These are phyloP conservation scores for Candida xiaguanensis DNA, from an alignment of 805 yeast genomes.

Conservation along the genomic window DNA sequence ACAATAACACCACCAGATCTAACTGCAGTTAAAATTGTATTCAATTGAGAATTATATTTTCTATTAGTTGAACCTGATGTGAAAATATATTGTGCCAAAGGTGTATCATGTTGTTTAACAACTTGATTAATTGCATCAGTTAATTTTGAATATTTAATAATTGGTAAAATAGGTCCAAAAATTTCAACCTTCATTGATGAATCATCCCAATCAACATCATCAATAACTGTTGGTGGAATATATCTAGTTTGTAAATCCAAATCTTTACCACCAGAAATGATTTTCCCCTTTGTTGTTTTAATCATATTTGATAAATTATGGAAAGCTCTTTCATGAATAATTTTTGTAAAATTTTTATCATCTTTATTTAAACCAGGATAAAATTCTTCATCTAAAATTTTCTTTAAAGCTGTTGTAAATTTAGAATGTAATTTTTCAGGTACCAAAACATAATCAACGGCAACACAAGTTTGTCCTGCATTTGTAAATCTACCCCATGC, in stretches of 20 bases:
- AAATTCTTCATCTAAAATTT: slow-evolving; percentile 38
- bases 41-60: slow-evolving; percentile 41
- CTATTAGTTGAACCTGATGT: slow-evolving; percentile 41
- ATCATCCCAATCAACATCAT: slow-evolving; percentile 62
- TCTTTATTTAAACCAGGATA: slow-evolving; percentile 30
- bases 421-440: slow-evolving; percentile 54
- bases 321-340: slow-evolving; percentile 55
- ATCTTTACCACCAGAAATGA: slow-evolving; percentile 45
- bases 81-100: slow-evolving; percentile 76
- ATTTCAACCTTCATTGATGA: slow-evolving; percentile 70
- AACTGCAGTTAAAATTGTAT: slow-evolving; percentile 44
- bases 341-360: slow-evolving; percentile 45
- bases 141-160: slow-evolving; percentile 50
- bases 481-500: slow-evolving; percentile 76
- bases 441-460: slow-evolving; percentile 76
- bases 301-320: slow-evolving; percentile 44
- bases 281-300: slow-evolving; percentile 45
- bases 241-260: slow-evolving; percentile 39
- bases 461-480: slow-evolving; percentile 88
- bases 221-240: slow-evolving; percentile 70
- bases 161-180: slow-evolving; percentile 84
- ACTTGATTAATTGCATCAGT: slow-evolving; percentile 44
- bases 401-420: slow-evolving; percentile 41
- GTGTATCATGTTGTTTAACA: slow-evolving; percentile 57
- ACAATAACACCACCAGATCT: slow-evolving; percentile 71